Base-by-base conservation (phyloP, 2,329 filamentous ascomycete species). In the Microthyrium microscopicum region DNA sequence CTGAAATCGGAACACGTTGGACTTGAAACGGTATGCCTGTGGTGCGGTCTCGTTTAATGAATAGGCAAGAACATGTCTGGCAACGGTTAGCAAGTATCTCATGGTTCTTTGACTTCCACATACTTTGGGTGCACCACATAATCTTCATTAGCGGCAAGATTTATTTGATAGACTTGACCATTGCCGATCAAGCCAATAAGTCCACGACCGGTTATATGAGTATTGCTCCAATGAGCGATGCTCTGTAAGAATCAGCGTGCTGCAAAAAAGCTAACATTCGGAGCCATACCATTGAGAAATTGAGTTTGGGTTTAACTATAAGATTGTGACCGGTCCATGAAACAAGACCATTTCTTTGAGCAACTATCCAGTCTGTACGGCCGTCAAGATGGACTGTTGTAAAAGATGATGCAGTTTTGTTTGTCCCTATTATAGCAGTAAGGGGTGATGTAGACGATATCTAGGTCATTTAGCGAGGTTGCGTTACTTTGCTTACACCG, bases 311-410 rank as follows among this genome's bases (percentile, higher is more conserved):
- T 22, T 73, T 74, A 28, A 89, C 67, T 12, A 66, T 64, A 35
- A 98, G 64, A 1, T 82, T 84, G 52, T 92, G 81, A 19, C 89
- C 89, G 0, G 87, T 93, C 89, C 89, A 98, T 35, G 89, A 89
- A n/a, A 95, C 65, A 34, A 98, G 64, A 2, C 84, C 84, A 42
- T 81, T 77, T 40, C 82, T 70, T 52, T 95, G 85, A 5, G 82
- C 70, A 6, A 98, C 63, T 64, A 93, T 81, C 87, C 89, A 98
- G 58, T 98, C 89, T 37, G 84, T 76, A 4, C 84, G 83, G 37
- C 89, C 89, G 60, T 98, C 84, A 32, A 98, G 70, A 51, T 87
- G 79, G 18, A 98, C 67, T 5, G 92, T 73, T 9, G 80, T 75
- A 45, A 98, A 85, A 5, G 84, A 85, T 1, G 85, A 89, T 33